Evolutionary conservation across 192 early-diverging fungal species (phyloP), one percentile per base, ranked within the genome.

Genomic region (Coemansia sp.): DNA sequence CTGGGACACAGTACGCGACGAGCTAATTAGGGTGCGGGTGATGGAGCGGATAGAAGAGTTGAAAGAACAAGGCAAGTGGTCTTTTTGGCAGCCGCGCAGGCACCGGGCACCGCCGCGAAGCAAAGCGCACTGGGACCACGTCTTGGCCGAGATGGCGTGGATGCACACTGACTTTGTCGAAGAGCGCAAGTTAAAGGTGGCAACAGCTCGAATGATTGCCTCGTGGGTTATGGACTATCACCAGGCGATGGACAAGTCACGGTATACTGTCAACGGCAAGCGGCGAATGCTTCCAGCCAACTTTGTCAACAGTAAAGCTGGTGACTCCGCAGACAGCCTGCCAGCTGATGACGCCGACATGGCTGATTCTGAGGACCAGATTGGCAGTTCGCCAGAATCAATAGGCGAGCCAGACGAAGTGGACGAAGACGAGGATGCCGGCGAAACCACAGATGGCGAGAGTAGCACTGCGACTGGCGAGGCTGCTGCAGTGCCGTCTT

Each of bases 191-290:
- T 51, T 74, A 59, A 81, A 71, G 23, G 52, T 78, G 34, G 81
- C 82, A 4, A 65, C 78, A 49, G 74, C 78, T 3, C 62, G 69
- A 23, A 34, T 65, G 59, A 23, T 85, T 4, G 58, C 74, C 4
- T 69, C 63, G 46, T 82, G 77, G 77, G 72, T 85, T 5, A 68
- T 75, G 71, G 83, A 81, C 63, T 85, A 76, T 25, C 83, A 85
- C 47, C 57, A 68, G 5, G 71, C 77, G 7, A 21, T 47, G 14
- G 67, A 81, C 67, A 84, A 81, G 40, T 68, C 68, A 21, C 65
- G 65, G 6, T 74, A 82, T 9, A 71, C 63, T n/a, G 71, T 84
- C n/a, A 50, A 59, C 50, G 60, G 57, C 5, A 53, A 47, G 38
- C 52, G 55, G 50, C 64, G 64, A 14, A 34, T 60, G 14, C 46